phyloP scores from a whole-genome alignment of 129 eudicot genomes.

The Deinandra increscens region DNA sequence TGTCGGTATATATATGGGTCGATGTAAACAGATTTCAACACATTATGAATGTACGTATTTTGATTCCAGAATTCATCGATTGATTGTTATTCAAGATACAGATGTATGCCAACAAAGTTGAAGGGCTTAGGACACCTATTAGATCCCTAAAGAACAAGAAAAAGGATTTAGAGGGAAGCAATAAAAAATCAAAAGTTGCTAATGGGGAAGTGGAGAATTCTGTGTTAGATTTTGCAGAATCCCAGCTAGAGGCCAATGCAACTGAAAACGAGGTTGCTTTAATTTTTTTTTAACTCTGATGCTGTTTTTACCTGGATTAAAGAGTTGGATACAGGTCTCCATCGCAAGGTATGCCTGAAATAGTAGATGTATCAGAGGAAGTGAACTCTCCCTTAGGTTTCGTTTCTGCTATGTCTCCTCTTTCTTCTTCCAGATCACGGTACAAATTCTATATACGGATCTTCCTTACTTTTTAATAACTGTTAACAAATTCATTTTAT shows the following conservation, averaged over 20 bases:
- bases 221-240: conserved; percentile 41
- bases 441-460: conserved; percentile 9
- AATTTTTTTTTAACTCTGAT: conserved; percentile 66
- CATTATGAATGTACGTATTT: too few species aligned
- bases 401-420: conserved; percentile 72
- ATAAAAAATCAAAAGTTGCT: conserved; percentile 35
- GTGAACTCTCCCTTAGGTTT: conserved; percentile 79
- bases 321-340: conserved; percentile 97
- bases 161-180: conserved; percentile 52
- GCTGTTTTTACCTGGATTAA: conserved; percentile 77
- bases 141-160: conserved; percentile 80
- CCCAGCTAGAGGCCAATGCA: conserved; percentile 42
- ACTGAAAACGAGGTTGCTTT: conserved; percentile 55
- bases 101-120: too few species aligned
- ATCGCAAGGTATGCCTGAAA: conserved; percentile 54
- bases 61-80: too few species aligned
- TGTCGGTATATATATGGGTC: too few species aligned
- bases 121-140: conserved; percentile 94
- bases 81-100: too few species aligned
- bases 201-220: conserved; percentile 50
- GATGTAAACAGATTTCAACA: too few species aligned
- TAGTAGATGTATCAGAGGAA: conserved; percentile 9
- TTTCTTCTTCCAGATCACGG: conserved; percentile 97
- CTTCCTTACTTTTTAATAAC: background rate
- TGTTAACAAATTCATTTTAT: conserved; percentile 3